phyloP scores from a whole-genome alignment of 805 yeast species.

The Candida sonorensis region DNA sequence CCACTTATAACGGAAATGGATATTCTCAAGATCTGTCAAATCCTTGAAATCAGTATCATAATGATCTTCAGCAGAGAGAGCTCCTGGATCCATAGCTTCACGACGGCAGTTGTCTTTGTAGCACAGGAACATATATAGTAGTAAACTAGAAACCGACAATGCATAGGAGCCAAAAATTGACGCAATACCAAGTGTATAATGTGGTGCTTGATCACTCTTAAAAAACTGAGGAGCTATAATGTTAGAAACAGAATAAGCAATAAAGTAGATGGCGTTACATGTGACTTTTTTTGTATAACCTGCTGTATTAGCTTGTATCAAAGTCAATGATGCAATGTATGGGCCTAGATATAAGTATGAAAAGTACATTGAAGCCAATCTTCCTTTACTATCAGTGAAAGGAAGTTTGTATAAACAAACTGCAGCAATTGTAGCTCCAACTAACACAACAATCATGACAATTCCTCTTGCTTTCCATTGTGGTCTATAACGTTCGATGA shows the following conservation, averaged over 20 bases:
- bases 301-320: constrained; percentile 46
- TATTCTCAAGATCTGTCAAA: constrained; percentile 47
- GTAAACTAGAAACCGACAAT: constrained; percentile 21
- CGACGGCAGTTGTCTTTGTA: constrained; percentile 14
- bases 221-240: constrained; percentile 72
- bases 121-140: constrained; percentile 23
- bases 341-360: constrained; percentile 23
- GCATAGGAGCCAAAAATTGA: constrained; percentile 31
- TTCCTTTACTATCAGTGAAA: constrained; percentile 16
- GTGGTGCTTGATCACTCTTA: constrained; percentile 48
- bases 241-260: constrained; percentile 66
- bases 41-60: constrained; percentile 43
- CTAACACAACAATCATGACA: constrained; percentile 20
- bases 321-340: constrained; percentile 25
- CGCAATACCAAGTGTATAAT: constrained; percentile 46
- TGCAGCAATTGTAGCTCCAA: constrained; percentile 23
- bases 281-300: constrained; percentile 71
- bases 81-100: constrained; percentile 19
- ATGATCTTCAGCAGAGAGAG: constrained; percentile 14
- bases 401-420: constrained; percentile 27
- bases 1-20: constrained; percentile 41
- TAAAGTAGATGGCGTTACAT: constrained; percentile 49
- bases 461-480: constrained; percentile 10
- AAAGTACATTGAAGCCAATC: constrained; percentile 17
- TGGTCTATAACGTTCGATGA: constrained; percentile 4